phyloP scores from a whole-genome alignment of 305 asterid species.

The Plantago coronopus region DNA sequence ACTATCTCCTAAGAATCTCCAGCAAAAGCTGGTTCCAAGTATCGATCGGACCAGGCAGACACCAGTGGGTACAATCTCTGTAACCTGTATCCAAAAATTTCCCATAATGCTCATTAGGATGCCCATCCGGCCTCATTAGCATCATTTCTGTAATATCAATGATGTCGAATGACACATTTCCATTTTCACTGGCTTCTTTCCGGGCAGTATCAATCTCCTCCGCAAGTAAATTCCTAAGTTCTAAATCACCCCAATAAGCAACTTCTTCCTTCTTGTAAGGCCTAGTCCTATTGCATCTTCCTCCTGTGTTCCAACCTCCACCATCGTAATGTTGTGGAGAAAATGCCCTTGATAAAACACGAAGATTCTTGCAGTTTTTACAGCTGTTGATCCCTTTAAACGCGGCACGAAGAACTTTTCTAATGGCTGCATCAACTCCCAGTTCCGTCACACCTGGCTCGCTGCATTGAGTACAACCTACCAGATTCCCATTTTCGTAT shows the following conservation, averaged over 20 bases:
- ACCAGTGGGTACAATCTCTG: slow-evolving; percentile 46
- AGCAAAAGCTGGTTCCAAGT: slow-evolving; percentile 61
- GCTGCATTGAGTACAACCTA: slow-evolving; percentile 65
- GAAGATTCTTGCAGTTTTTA: slow-evolving; percentile 30
- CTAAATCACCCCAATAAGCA: slow-evolving; percentile 24
- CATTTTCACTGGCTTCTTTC: slow-evolving; percentile 15
- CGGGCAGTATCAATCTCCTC: slow-evolving; percentile 42
- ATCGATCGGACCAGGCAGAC: slow-evolving; percentile 56
- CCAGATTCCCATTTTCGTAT: slow-evolving; percentile 35
- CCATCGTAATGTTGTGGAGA: slow-evolving; percentile 54
- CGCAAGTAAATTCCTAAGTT: slow-evolving; percentile 32
- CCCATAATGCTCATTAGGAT: slow-evolving; percentile 46
- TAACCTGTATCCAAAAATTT: slow-evolving; percentile 48
- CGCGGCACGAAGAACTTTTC: slow-evolving; percentile 46
- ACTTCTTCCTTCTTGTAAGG: slow-evolving; percentile 33
- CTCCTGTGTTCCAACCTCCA: slow-evolving; percentile 60
- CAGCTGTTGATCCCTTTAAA: slow-evolving; percentile 41
- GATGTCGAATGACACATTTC: slow-evolving; percentile 31
- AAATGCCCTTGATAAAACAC: slow-evolving; percentile 36
- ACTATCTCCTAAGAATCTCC: slow-evolving; percentile 31
- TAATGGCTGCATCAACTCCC: slow-evolving; percentile 43
- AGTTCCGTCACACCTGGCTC: slow-evolving; percentile 30
- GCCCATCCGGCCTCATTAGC: slow-evolving; percentile 59
- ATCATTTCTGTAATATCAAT: slow-evolving; percentile 54
- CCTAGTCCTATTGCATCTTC: slow-evolving; percentile 45